Evolutionary conservation across 331 rosid genomes (phyloP), one percentile per base, ranked within the genome.

Genomic region (Telfairia occidentalis): DNA sequence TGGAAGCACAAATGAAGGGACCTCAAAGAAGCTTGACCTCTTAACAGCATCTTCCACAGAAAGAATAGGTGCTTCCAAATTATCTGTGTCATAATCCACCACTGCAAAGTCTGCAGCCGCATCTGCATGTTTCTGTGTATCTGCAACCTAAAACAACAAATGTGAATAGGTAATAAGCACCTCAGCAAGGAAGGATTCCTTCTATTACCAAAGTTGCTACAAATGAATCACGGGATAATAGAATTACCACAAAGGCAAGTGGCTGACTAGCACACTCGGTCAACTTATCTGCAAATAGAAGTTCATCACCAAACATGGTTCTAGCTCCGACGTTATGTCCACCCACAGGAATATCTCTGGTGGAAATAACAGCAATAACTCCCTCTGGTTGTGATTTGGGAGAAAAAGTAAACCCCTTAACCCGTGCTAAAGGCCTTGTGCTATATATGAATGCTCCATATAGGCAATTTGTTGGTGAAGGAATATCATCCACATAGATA

Each of bases 61-160:
- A 11, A 94, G 82, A 76, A 94, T 86, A n/a, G 98, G 97, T 38
- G 78, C 79, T 53, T 83, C 92, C 69, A 91, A 77, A 81, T 86
- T 79, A 81, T 88, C 86, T 71, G 71, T 21, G 64, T 86, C 90
- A 15, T 91, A 94, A 81, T 88, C 89, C 63, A 91, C 90, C 71
- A 86, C 77, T 5, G 95, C 92, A 26, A 81, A 52, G 42, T 79
- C 81, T 83, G 91, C 96, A 43, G 89, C 96, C 67, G 55, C 77
- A 83, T 94, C 90, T 59, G 97, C 98, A 82, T 81, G 85, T 83
- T 87, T 94, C 87, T 94, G 98, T 26, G 93, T 83, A 84, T 94
- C 97, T 75, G 98, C 97, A 77, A 90, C 89, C 98, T 94, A 82
- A 32, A 80, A 71, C 74, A 30, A 60, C 74, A 30, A 60, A 46